Base-by-base conservation (phyloP, 1,284 basidiomycete genomes). In the Trametes polyzona region DNA sequence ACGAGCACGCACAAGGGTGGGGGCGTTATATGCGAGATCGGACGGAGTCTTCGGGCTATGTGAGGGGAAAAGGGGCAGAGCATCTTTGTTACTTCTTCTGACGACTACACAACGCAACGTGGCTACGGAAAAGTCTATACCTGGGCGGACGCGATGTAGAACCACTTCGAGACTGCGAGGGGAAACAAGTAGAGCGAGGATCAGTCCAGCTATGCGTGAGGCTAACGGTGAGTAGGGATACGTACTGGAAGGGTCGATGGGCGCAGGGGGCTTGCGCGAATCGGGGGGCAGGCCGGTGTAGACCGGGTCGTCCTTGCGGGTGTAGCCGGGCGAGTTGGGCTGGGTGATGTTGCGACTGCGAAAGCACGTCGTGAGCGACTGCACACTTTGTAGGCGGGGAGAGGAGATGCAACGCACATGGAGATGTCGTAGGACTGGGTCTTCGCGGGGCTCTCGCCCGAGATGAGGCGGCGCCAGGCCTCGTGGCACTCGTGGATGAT, bases 401-500 rank as follows among this genome's bases (percentile, higher is more conserved):
- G 12, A n/a, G 6, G 19, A 12, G 7, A 23, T 0, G 2, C 19
- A 21, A 79, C 91, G 57, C 69, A 95, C 93, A 93, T 93, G 58
- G 90, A 87, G 60, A 96, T 73, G 56, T 93, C 90, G 73, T 90
- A 90, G 47, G 74, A 74, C 42, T 84, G 67, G 19, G 88, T 88
- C 78, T 88, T 88, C 60, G 88, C 84, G 42, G 87, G 81, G 55
- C 72, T 78, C 66, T 98, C 93, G 63, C 95, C 95, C 58, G 77
- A 78, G 73, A 96, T 83, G 69, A 99, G 87, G 72, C 93, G 92
- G 73, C 95, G 94, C 97, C 97, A 99, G 44, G 96, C 93, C 77
- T 98, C 96, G 76, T 99, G 92, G 79, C 94, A 96, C 78, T 99
- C 97, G 77, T 96, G 94, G 71, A 99, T 92, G 78, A 99, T 96